Conservation (phyloP, 164 flowering plant species). For the Liquidambar formosana region DNA sequence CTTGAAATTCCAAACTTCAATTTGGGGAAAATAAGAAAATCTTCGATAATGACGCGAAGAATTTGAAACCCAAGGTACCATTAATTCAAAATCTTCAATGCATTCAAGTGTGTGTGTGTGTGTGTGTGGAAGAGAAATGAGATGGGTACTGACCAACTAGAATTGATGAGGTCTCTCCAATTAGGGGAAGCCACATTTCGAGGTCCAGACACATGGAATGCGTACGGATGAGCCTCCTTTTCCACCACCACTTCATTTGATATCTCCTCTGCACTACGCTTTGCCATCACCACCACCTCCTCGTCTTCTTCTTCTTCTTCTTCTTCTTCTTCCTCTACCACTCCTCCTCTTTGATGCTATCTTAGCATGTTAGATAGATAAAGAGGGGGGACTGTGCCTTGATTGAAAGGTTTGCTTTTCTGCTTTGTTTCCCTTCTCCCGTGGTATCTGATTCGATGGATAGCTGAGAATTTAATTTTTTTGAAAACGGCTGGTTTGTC, state of each 20-base stretch:
- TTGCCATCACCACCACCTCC: constrained; percentile 33
- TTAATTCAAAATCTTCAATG: too few species aligned
- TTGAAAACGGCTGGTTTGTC: not conserved
- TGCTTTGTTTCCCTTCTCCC: not conserved
- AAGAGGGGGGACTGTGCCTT: constrained; percentile 10
- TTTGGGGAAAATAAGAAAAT: not conserved
- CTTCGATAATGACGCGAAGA: too few species aligned
- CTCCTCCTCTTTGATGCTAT: not conserved
- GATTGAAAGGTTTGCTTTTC: not conserved
- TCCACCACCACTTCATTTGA: constrained; percentile 14
- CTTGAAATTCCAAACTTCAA: not conserved
- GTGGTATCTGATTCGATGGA: not conserved
- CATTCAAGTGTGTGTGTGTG: too few species aligned
- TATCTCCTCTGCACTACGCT: constrained; percentile 25
- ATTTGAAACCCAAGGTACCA: too few species aligned
- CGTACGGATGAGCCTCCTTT: constrained; percentile 63
- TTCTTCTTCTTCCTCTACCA: constrained; percentile 9
- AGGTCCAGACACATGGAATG: constrained; percentile 88
- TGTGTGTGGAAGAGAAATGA: not conserved
- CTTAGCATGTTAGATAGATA: constrained; percentile 2
- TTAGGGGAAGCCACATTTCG: constrained; percentile 74
- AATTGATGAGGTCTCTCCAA: constrained; percentile 81
- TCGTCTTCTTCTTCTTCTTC: not conserved
- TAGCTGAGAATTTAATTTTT: not conserved
- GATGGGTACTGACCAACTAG: constrained; percentile 63